A percentile compares a stretch with the other conserved stretches of the same genome.
Conservation (phyloP, 139 green algal genomes). For the Chlorella sp. region DNA sequence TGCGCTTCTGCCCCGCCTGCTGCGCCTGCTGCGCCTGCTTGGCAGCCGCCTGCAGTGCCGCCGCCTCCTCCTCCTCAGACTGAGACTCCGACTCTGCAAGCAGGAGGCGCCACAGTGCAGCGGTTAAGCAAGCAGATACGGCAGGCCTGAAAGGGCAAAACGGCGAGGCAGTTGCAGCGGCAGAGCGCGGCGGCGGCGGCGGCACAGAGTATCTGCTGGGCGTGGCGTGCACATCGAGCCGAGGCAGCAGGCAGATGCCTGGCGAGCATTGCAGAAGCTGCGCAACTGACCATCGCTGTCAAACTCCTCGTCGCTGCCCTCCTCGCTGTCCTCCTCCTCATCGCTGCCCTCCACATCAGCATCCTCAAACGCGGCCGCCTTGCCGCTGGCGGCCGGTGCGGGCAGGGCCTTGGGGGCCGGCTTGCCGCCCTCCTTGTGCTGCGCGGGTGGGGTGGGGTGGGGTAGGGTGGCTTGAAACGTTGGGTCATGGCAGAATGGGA, state of each 20-base stretch:
- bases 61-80: conserved; percentile 6
- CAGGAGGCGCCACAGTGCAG: neutral
- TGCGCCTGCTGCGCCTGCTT: neutral
- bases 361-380: neutral
- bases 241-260: too few species aligned
- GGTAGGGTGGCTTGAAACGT: neutral
- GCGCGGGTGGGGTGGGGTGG: neutral
- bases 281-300: neutral
- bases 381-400: neutral
- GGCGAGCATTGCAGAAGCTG: too few species aligned
- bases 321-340: conserved; percentile 29
- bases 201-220: neutral
- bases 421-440: conserved; percentile 5
- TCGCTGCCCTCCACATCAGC: conserved; percentile 7
- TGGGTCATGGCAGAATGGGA: neutral
- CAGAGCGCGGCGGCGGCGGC: neutral
- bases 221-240: neutral
- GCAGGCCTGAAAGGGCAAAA: neutral
- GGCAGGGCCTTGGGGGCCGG: neutral
- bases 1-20: conserved; percentile 33
- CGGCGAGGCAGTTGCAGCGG: neutral
- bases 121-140: too few species aligned
- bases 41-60: neutral
- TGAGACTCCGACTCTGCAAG: conserved; percentile 14
- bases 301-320: conserved; percentile 17